Conservation (phyloP, 306 rosid genomes). For the Pyrus bretschneideri region DNA sequence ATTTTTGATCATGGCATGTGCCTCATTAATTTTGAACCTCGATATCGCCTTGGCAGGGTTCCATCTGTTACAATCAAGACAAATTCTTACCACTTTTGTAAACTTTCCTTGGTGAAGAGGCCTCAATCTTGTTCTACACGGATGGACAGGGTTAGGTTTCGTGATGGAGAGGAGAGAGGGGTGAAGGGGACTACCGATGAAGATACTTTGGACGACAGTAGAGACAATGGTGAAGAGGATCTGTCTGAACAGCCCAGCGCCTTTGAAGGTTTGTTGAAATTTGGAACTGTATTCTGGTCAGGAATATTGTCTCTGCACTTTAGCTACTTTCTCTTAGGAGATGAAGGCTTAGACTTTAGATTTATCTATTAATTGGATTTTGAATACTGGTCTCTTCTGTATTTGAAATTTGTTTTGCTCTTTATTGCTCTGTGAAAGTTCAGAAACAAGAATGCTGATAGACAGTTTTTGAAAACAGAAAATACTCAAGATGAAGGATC, state of each 20-base stretch:
- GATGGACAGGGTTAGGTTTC: constrained; percentile 9
- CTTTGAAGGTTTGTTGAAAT: constrained; percentile 44
- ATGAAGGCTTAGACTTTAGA: not conserved
- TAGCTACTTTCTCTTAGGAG: not conserved
- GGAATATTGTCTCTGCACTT: constrained; percentile 2
- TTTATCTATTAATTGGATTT: not conserved
- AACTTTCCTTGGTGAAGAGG: constrained; percentile 66
- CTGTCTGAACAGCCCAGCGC: constrained; percentile 21
- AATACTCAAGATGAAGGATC: constrained; percentile 34
- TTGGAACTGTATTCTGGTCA: not conserved
- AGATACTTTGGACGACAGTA: constrained; percentile 17
- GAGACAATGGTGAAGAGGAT: constrained; percentile 21
- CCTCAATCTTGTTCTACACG: constrained; percentile 25
- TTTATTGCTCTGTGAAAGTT: constrained; percentile 2
- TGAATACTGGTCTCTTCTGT: constrained; percentile 6
- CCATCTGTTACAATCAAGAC: constrained; percentile 65
- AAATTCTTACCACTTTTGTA: constrained; percentile 82
- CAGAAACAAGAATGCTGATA: not conserved
- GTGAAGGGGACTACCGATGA: constrained; percentile 16
- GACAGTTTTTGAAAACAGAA: constrained; percentile 21
- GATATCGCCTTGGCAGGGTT: constrained; percentile 31
- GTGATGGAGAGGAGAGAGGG: constrained; percentile 20
- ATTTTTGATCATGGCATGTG: not conserved
- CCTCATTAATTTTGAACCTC: not conserved
- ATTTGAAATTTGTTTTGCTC: constrained; percentile 4